Evolutionary conservation across 768 basidiomycete species (phyloP).

Genomic region (Leccinum variicolor): DNA sequence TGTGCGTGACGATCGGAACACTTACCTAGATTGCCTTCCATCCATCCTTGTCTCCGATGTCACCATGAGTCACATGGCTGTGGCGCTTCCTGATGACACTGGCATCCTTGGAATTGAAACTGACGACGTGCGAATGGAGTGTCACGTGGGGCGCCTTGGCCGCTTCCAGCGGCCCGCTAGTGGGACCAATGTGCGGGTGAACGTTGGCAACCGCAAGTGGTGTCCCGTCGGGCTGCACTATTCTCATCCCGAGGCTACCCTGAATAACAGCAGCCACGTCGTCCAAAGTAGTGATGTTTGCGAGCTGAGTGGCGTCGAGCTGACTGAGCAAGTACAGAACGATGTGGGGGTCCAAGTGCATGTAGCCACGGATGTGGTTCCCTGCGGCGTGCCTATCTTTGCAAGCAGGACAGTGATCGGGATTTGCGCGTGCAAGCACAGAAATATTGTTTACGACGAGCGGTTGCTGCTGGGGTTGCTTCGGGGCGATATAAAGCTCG

Average conservation of each 20-base stretch:
- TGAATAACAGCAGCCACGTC: not conserved
- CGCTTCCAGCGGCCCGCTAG: not conserved
- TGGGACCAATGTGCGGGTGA: not conserved
- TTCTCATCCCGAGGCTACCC: conserved; percentile 11
- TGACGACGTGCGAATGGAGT: conserved; percentile 13
- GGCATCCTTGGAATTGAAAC: not conserved
- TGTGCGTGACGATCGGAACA: not conserved
- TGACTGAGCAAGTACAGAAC: conserved; percentile 11
- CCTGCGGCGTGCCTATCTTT: conserved; percentile 10
- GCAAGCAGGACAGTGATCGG: conserved; percentile 11
- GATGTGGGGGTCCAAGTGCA: conserved; percentile 13
- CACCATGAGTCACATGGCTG: not conserved
- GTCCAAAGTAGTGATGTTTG: conserved; percentile 2
- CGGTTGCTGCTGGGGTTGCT: not conserved
- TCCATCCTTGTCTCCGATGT: not conserved
- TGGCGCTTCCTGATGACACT: not conserved
- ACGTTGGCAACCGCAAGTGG: conserved; percentile 1
- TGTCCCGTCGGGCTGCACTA: conserved; percentile 13
- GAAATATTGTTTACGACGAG: conserved; percentile 14
- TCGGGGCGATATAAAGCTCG: conserved; percentile 13
- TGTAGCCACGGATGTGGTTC: conserved; percentile 12
- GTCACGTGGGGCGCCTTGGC: conserved; percentile 7
- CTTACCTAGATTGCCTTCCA: conserved; percentile 5
- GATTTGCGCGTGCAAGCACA: conserved; percentile 8
- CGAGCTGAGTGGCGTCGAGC: not conserved